Evolutionary conservation across 2,329 filamentous ascomycete species (phyloP).

Genomic region (Neopestalotiopsis sp.): DNA sequence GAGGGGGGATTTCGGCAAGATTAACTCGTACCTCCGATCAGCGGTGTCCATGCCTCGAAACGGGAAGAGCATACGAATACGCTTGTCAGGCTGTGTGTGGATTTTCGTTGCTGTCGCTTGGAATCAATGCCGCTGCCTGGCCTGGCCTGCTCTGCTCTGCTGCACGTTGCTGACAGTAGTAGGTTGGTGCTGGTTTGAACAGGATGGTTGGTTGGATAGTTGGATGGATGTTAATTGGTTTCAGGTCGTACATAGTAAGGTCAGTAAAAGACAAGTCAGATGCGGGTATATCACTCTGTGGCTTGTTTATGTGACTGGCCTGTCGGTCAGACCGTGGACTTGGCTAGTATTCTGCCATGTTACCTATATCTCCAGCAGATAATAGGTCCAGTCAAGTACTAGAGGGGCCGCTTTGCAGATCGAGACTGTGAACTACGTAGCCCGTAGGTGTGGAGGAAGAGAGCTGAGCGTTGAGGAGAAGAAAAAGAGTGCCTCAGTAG

Average conservation of each 20-base stretch:
- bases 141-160: not conserved
- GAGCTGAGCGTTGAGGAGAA: not conserved
- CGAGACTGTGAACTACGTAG: no score
- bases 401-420: no score
- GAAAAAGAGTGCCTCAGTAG: no score
- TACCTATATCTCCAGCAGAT: not conserved
- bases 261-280: not conserved
- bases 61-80: not conserved
- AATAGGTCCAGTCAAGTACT: not conserved
- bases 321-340: not conserved
- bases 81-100: not conserved
- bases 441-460: no score
- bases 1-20: conserved; percentile 4
- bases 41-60: not conserved
- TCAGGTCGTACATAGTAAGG: conserved; percentile 1
- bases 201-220: not conserved
- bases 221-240: not conserved
- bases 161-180: not conserved
- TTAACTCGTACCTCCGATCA: not conserved
- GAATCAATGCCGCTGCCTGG: not conserved
- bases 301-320: no score
- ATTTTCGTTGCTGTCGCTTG: not conserved
- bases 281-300: not conserved
- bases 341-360: not conserved
- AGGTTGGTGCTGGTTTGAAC: not conserved